These are phyloP conservation scores for Pleurostoma richardsiae DNA, from an alignment of 2,329 filamentous ascomycete species.

Conservation along the genomic window DNA sequence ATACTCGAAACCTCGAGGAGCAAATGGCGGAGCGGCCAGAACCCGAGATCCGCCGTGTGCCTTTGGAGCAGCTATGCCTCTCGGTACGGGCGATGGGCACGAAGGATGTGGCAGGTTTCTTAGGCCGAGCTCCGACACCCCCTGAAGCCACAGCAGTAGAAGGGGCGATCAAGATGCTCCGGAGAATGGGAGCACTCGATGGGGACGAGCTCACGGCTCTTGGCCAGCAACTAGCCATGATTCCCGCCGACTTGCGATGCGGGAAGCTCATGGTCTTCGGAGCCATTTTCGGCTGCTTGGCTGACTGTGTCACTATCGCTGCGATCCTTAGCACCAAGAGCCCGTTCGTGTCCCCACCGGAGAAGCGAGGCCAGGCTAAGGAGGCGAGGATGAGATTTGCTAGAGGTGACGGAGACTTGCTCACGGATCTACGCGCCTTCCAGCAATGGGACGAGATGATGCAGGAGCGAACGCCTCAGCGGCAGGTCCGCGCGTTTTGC, in stretches of 20 bases:
- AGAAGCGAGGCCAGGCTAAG: slow-evolving; percentile 78
- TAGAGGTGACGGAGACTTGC: slow-evolving; percentile 74
- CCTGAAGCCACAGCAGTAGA: slow-evolving; percentile 82
- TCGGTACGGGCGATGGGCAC: slow-evolving; percentile 95
- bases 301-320: slow-evolving; percentile 82
- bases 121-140: slow-evolving; percentile 82
- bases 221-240: slow-evolving; percentile 88
- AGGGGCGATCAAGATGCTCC: slow-evolving; percentile 72
- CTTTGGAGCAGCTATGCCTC: slow-evolving; percentile 88
- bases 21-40: slow-evolving; percentile 87
- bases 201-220: slow-evolving; percentile 84
- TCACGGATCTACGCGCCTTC: slow-evolving; percentile 82
- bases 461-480: slow-evolving; percentile 50
- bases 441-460: slow-evolving; percentile 73
- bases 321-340: slow-evolving; percentile 86
- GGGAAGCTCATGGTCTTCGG: slow-evolving; percentile 96
- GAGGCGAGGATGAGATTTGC: slow-evolving; percentile 71
- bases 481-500: slow-evolving; percentile 71
- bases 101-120: slow-evolving; percentile 72
- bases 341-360: slow-evolving; percentile 79
- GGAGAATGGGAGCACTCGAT: slow-evolving; percentile 83
- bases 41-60: slow-evolving; percentile 88
- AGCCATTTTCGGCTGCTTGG: slow-evolving; percentile 86
- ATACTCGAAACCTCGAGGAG: slow-evolving; percentile 77
- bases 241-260: slow-evolving; percentile 87